Conservation (phyloP, 495 filamentous ascomycete genomes). For the Penicillium silybi region DNA sequence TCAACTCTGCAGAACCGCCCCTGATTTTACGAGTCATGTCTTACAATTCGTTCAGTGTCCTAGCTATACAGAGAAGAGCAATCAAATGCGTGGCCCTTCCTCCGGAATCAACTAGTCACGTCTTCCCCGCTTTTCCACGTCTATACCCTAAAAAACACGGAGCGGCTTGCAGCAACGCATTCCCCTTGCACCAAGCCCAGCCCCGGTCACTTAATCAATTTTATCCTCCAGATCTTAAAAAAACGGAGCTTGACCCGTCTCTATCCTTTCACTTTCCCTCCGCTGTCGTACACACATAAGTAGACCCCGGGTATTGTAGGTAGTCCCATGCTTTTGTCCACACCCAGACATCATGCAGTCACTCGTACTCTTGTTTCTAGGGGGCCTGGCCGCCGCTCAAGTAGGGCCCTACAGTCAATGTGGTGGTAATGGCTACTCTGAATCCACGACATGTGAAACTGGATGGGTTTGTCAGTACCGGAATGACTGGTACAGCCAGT, state of each 20-base stretch:
- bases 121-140: constrained; percentile 1
- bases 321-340: neutral
- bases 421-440: constrained; percentile 28
- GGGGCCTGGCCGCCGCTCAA: constrained; percentile 22
- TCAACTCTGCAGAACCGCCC: too few species aligned
- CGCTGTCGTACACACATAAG: neutral
- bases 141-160: constrained; percentile 20
- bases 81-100: neutral
- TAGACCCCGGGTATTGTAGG: neutral
- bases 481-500: constrained; percentile 40
- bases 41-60: too few species aligned
- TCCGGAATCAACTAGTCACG: constrained; percentile 4
- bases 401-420: constrained; percentile 33
- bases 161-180: neutral
- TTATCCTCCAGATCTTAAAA: constrained; percentile 6
- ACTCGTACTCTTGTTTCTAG: constrained; percentile 12
- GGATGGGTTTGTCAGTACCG: constrained; percentile 30
- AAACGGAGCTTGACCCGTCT: constrained; percentile 10
- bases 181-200: too few species aligned
- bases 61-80: too few species aligned
- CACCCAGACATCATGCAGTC: constrained; percentile 2
- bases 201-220: neutral
- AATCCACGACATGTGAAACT: constrained; percentile 23
- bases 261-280: neutral
- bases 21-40: too few species aligned